Conservation (phyloP, 2,329 filamentous ascomycete species). For the Hypomyces perniciosus region DNA sequence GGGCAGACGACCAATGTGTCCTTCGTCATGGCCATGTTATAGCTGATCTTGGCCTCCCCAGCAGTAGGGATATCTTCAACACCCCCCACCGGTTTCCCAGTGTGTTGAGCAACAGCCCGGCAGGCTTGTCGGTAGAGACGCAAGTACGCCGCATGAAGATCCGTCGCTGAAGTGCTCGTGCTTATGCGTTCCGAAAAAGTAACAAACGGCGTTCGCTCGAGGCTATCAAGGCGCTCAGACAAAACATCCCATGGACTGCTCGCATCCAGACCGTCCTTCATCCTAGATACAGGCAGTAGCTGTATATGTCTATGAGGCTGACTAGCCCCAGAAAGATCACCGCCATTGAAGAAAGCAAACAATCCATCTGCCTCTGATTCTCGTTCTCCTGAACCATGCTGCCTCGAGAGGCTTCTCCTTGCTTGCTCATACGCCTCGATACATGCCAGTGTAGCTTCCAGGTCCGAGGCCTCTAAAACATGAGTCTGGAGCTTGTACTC, state of each 20-base stretch:
- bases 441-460: constrained; percentile 56
- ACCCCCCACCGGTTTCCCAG: not conserved
- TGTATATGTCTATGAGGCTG: constrained; percentile 69
- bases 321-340: constrained; percentile 61
- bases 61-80: constrained; percentile 21
- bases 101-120: constrained; percentile 27
- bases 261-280: constrained; percentile 47
- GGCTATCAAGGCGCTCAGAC: constrained; percentile 27
- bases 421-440: constrained; percentile 46
- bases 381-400: not conserved
- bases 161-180: constrained; percentile 27
- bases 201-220: constrained; percentile 32
- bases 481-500: constrained; percentile 59
- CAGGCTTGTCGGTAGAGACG: constrained; percentile 42
- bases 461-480: constrained; percentile 53
- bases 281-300: constrained; percentile 58
- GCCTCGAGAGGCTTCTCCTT: not conserved
- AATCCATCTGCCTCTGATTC: constrained; percentile 31
- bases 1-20: constrained; percentile 49
- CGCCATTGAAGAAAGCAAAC: constrained; percentile 67
- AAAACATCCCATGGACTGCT: constrained; percentile 42
- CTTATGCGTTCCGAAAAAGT: constrained; percentile 37
- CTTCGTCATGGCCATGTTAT: constrained; percentile 57
- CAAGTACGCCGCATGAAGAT: constrained; percentile 40
- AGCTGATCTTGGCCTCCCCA: constrained; percentile 50